These are phyloP conservation scores for Penicillium sp. DNA, from an alignment of 2,329 filamentous ascomycete genomes.

Conservation along the genomic window DNA sequence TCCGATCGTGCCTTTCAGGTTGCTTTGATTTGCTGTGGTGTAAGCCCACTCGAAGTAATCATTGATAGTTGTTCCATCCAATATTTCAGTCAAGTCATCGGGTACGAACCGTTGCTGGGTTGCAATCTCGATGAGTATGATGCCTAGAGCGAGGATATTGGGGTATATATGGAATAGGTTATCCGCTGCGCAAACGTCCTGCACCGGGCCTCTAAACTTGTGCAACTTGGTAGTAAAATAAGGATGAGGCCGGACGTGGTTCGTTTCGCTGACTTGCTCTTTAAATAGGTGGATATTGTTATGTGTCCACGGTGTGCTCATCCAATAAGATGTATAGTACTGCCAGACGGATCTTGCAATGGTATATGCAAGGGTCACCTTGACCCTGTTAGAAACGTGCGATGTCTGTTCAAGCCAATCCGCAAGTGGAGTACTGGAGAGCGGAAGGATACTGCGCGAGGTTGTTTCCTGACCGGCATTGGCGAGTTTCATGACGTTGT, in stretches of 20 bases:
- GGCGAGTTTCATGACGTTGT: not conserved
- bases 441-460: not conserved
- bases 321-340: constrained; percentile 9
- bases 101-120: not conserved
- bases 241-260: not conserved
- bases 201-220: not conserved
- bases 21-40: not conserved
- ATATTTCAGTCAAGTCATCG: not conserved
- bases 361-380: constrained; percentile 5
- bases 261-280: not conserved
- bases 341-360: constrained; percentile 7
- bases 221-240: constrained; percentile 1
- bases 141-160: constrained; percentile 3
- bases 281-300: not conserved
- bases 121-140: constrained; percentile 9
- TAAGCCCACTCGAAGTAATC: constrained; percentile 8
- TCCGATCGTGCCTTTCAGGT: not conserved
- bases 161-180: constrained; percentile 1
- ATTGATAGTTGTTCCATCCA: constrained; percentile 2
- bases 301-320: constrained; percentile 4
- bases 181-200: not conserved
- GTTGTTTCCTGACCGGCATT: not conserved
- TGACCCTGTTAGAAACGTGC: constrained; percentile 1
- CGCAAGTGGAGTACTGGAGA: not conserved
- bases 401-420: not conserved